Base-by-base conservation (phyloP, 2,329 filamentous ascomycete genomes). In the Chaetomiaceae sp. region DNA sequence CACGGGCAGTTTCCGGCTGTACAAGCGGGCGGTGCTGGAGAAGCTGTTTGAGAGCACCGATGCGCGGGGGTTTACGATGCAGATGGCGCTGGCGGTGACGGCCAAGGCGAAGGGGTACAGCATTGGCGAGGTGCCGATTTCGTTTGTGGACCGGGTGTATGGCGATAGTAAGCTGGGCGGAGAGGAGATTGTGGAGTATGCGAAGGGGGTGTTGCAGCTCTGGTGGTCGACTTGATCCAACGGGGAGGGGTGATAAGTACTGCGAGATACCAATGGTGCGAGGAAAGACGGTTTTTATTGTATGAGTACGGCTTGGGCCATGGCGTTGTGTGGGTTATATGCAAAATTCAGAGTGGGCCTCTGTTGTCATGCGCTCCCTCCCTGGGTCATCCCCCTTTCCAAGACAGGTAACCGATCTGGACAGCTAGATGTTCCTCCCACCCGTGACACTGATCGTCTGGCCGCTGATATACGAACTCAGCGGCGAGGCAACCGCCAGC, bases 21-120 rank as follows among this genome's bases (percentile, higher is more conserved):
- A 99, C 73, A 97, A 95, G 84, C 90, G 87, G 75, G 75, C 78
- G 55, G 89, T 96, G 57, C 73, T 99, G 66, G 82, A 95, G 71
- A 91, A 89, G 77, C 90, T 95, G 54, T 96, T 99, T 64, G 77
- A 80, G 66, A 89, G 81, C 72, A 96, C 90, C 8, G 87, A 96
- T 78, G 94, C 89, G 69, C 96, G 97, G 75, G 94, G 94, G 2
- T 99, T 97, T 71, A 92, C 88, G 36, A 99, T 99, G 79, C 94
- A 99, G 82, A 99, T 99, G 94, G 92, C 96, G 79, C 87, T 99
- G 84, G 97, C 96, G 86, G 92, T 97, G 8, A 81, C 91, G 57
- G 94, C 94, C 30, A 96, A 96, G 82, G 89, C 87, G 14, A 91
- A 96, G 89, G 92, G 94, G 1, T 95, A 83, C 75, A 88, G 85